phyloP scores from a whole-genome alignment of 2,329 filamentous ascomycete species.

The Cercospora sesami region DNA sequence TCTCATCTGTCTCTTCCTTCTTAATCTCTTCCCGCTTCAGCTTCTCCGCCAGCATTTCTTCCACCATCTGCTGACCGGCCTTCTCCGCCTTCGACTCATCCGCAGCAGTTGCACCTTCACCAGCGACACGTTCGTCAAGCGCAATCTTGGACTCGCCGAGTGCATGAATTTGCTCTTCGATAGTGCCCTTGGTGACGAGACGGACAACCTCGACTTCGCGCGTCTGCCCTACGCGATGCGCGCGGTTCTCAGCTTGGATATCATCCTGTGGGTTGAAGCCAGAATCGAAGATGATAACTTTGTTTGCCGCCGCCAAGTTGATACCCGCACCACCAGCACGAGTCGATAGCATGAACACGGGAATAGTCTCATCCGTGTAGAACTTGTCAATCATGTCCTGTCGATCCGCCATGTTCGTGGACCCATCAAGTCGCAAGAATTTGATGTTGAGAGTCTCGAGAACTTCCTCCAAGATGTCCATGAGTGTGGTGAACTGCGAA shows the following conservation, averaged over 20 bases:
- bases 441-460: slow-evolving; percentile 70
- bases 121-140: slow-evolving; percentile 73
- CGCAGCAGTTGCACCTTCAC: slow-evolving; percentile 49
- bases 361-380: slow-evolving; percentile 71
- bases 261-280: slow-evolving; percentile 99
- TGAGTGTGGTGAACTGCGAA: slow-evolving; percentile 86
- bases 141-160: slow-evolving; percentile 91
- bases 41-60: slow-evolving; percentile 48
- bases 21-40: slow-evolving; percentile 32
- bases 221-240: slow-evolving; percentile 90
- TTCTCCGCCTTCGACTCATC: slow-evolving; percentile 49
- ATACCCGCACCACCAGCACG: slow-evolving; percentile 96
- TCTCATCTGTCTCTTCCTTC: slow-evolving; percentile 19
- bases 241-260: slow-evolving; percentile 95
- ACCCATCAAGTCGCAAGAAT: slow-evolving; percentile 84
- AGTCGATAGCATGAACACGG: slow-evolving; percentile 89
- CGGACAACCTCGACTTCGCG: slow-evolving; percentile 87
- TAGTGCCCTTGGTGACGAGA: slow-evolving; percentile 75
- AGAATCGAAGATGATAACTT: slow-evolving; percentile 95
- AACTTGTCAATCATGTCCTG: slow-evolving; percentile 89
- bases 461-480: slow-evolving; percentile 85
- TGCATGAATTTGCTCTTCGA: slow-evolving; percentile 91
- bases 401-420: slow-evolving; percentile 76
- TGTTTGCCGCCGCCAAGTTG: slow-evolving; percentile 93
- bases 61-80: slow-evolving; percentile 37